A percentile compares a stretch with the other conserved stretches of the same genome.
Conservation (phyloP, 1,284 basidiomycete genomes). For the Vanrija pseudolonga region DNA sequence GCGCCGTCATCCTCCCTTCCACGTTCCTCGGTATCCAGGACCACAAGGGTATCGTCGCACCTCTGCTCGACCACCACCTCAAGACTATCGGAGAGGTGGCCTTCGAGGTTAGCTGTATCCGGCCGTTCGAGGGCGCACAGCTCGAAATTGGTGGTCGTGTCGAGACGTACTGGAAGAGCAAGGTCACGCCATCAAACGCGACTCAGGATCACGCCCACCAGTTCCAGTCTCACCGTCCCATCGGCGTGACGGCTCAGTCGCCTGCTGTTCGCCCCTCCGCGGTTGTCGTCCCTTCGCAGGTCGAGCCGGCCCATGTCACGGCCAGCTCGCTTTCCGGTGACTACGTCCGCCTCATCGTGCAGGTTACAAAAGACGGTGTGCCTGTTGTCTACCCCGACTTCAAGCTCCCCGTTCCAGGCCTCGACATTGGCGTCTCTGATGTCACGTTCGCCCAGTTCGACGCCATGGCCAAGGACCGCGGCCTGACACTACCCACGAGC, state of each 20-base stretch:
- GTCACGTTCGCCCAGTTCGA: conserved; percentile 77
- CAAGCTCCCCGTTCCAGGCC: conserved; percentile 66
- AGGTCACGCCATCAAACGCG: conserved; percentile 58
- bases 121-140: conserved; percentile 86
- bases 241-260: conserved; percentile 35
- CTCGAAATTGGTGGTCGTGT: conserved; percentile 93
- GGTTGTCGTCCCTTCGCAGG: conserved; percentile 9
- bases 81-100: conserved; percentile 93
- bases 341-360: conserved; percentile 80
- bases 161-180: conserved; percentile 96
- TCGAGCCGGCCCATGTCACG: conserved; percentile 46
- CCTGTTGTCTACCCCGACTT: conserved; percentile 76
- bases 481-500: conserved; percentile 49
- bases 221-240: conserved; percentile 45
- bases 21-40: conserved; percentile 63
- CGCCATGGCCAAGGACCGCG: conserved; percentile 58
- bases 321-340: conserved; percentile 64
- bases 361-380: conserved; percentile 85
- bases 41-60: conserved; percentile 60
- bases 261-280: conserved; percentile 33
- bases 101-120: conserved; percentile 84
- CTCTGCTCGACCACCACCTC: conserved; percentile 86
- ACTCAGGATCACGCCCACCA: conserved; percentile 50
- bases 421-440: conserved; percentile 77
- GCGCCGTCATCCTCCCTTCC: conserved; percentile 80